Evolutionary conservation across 768 basidiomycete species (phyloP), one percentile per base, ranked within the genome.

Genomic region (Pisolithus orientalis): DNA sequence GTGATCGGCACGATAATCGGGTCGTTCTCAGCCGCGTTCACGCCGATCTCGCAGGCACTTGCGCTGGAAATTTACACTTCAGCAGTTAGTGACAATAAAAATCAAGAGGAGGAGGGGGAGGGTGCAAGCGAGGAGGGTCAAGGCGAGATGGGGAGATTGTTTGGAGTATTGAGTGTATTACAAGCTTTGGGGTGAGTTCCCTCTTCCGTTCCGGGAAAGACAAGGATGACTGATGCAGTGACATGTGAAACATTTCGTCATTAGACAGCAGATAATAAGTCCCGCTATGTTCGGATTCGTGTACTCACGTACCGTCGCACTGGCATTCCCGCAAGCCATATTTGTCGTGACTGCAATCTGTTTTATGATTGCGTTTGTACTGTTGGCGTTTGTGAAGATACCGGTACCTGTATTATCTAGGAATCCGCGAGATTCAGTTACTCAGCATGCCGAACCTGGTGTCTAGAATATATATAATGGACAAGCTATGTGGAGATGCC

Each of bases 91-190:
- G 24, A 42, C n/a, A 8, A 17, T 14, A 2, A 7, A 31, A 2
- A 11, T 6, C 44, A 31, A n/a, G 44, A 13, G 34, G 34, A 34
- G 44, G n/a, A 8, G 25, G 69, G 70, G 28, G 68, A 68, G n/a
- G 70, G 72, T 17, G 78, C 78, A 1, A 79, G 82, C 2, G 47
- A 53, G 39, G 47, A 53, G 39, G 60, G 62, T 37, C 58, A 58
- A 0, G 74, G 73, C 13, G 87, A 92, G 60, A 72, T 76, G 11
- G 93, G 91, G 3, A 76, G 73, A 59, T 72, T 96, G 16, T 94
- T 93, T 61, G 93, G 90, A 11, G 90, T 83, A 4, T 58, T 94
- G 52, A 83, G 84, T 51, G 87, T 94, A 28, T 57, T 91, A 4
- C 80, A 87, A 55, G 82, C 86, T 5, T 62, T 91, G 9, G 75